Evolutionary conservation across 2,329 filamentous ascomycete genomes (phyloP), one percentile per base, ranked within the genome.

Genomic region (Neophaeococcomyces mojaviensis): DNA sequence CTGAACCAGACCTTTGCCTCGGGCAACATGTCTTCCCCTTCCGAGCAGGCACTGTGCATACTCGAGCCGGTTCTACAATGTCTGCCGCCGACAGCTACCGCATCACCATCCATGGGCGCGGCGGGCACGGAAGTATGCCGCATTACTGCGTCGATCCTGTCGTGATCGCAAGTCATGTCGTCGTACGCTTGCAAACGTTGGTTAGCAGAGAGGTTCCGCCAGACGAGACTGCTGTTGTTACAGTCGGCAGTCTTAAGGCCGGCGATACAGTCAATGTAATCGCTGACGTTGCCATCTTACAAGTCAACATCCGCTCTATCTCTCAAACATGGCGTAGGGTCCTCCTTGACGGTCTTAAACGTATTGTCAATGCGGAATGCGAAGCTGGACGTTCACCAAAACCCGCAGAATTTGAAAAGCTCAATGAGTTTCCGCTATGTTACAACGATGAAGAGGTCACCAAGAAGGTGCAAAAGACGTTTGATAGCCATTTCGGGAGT

Each of bases 211-310:
- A 79, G 59, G 62, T 76, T 3, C 67, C 76, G 45, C 70, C 77
- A 34, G 49, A 66, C 26, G 76, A 81, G 46, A 64, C 71, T 10
- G 75, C 70, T 10, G 78, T 81, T 6, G 66, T 82, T 6, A 81
- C 77, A 0, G 75, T 80, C 5, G 76, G 74, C 7, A 71, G 69
- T 43, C 60, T 81, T n/a, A 71, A 78, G 49, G 77, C 75, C 0
- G 78, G 78, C 1, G 70, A 77, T 50, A 70, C 74, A 1, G 77
- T 79, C 58, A 82, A 81, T 54, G 71, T 82, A 46, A 80, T 82
- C 44, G 66, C 74, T 0, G 74, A 76, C 44, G 59, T 67, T 12
- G 78, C 77, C 0, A 66, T 71, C 39, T 63, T 82, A 3, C 73
- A 73, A 10, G 58, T 82, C 32, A 73, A 81, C 55, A 68, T 79